phyloP scores from a whole-genome alignment of 2,329 filamentous ascomycete species.

The Aspergillus texensis region DNA sequence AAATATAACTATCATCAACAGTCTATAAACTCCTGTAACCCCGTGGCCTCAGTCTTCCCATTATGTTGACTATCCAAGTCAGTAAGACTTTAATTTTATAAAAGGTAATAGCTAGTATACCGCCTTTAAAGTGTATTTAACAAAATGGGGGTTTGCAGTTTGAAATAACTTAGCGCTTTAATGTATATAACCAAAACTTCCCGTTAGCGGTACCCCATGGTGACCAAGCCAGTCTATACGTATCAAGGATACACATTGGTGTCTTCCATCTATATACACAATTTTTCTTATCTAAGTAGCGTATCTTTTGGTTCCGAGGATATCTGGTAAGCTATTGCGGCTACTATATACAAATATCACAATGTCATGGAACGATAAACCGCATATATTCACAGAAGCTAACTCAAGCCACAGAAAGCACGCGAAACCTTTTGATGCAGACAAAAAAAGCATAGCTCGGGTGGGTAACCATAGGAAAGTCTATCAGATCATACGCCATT shows the following conservation, averaged over 20 bases:
- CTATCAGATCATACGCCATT: constrained; percentile 14
- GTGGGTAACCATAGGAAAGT: constrained; percentile 12
- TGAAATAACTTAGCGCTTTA: too few relatives aligned
- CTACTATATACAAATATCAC: constrained; percentile 2
- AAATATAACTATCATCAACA: too few relatives aligned
- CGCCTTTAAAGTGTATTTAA: too few relatives aligned
- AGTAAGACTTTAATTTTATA: too few relatives aligned
- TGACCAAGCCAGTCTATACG: neutral
- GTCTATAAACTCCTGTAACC: too few relatives aligned
- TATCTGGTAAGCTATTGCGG: neutral
- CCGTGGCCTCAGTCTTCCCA: too few relatives aligned
- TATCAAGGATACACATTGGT: neutral
- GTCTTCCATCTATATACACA: neutral
- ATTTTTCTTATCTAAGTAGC: neutral
- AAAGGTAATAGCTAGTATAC: too few relatives aligned
- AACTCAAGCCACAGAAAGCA: neutral
- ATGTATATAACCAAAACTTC: too few relatives aligned
- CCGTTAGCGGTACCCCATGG: neutral
- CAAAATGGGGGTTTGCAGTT: too few relatives aligned
- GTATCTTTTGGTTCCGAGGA: neutral
- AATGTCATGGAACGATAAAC: neutral
- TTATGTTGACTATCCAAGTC: too few relatives aligned
- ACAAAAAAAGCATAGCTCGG: constrained; percentile 8
- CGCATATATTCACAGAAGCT: constrained; percentile 2
- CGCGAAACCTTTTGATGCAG: constrained; percentile 2